Evolutionary conservation across 2,329 filamentous ascomycete genomes (phyloP).

Genomic region (Fusarium sp.): DNA sequence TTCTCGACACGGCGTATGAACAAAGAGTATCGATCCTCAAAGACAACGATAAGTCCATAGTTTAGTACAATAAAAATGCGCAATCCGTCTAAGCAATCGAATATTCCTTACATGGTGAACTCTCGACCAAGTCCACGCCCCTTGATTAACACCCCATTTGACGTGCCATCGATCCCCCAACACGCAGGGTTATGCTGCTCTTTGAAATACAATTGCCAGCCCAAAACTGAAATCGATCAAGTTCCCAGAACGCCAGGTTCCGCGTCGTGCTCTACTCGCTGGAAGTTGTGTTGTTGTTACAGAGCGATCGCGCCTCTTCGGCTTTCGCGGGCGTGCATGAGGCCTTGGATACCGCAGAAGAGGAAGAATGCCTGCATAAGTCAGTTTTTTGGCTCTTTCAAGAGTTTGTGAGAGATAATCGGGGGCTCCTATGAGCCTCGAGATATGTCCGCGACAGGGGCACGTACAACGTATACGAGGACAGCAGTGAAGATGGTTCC

Average conservation of each 20-base stretch:
- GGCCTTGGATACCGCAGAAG: constrained; percentile 89
- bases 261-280: constrained; percentile 37
- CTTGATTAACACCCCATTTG: constrained; percentile 26
- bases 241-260: constrained; percentile 43
- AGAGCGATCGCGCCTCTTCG: constrained; percentile 84
- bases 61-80: constrained; percentile 21
- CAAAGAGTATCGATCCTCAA: not conserved
- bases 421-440: not conserved
- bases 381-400: constrained; percentile 9
- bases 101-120: constrained; percentile 36
- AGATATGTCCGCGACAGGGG: not conserved
- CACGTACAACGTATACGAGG: constrained; percentile 83
- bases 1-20: not conserved
- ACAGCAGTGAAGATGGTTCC: constrained; percentile 88
- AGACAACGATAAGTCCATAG: not conserved
- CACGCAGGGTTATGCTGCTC: constrained; percentile 22
- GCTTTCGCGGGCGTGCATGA: constrained; percentile 83
- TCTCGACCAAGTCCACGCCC: constrained; percentile 16
- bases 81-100: constrained; percentile 38
- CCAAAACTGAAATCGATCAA: constrained; percentile 40
- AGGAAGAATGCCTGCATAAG: constrained; percentile 77
- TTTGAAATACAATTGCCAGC: constrained; percentile 41
- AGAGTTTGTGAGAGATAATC: not conserved
- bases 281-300: constrained; percentile 46
- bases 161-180: constrained; percentile 1